phyloP scores from a whole-genome alignment of 768 basidiomycete genomes.

The Naganishia antarctica region DNA sequence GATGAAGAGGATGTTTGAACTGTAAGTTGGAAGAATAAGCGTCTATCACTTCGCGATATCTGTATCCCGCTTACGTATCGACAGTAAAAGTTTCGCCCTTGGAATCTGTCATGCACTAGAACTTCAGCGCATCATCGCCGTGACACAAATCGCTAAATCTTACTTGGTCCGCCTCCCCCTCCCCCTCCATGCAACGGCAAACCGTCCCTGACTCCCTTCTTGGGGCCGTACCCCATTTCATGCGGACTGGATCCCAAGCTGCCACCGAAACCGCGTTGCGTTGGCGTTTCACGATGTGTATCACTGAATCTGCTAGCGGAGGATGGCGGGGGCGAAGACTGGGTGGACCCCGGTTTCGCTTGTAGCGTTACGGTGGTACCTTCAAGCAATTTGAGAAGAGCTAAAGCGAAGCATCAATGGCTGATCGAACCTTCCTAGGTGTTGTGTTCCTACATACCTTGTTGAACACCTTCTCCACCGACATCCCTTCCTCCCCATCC shows the following conservation, averaged over 20 bases:
- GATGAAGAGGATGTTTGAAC: conserved; percentile 88
- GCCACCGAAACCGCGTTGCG: conserved; percentile 7
- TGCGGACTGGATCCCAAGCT: conserved; percentile 32
- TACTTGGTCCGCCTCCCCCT: conserved; percentile 30
- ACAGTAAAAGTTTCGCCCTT: conserved; percentile 48
- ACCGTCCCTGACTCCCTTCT: conserved; percentile 46
- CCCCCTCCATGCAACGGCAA: conserved; percentile 43
- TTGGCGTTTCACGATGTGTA: background rate
- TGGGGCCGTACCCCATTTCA: conserved; percentile 28
- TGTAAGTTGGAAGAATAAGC: conserved; percentile 56
- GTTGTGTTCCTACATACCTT: conserved; percentile 53
- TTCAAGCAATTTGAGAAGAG: conserved; percentile 84
- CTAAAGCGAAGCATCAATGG: conserved; percentile 1
- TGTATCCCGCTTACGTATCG: conserved; percentile 42
- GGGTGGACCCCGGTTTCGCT: conserved; percentile 47
- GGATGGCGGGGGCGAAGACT: background rate
- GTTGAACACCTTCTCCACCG: conserved; percentile 93
- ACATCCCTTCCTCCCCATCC: conserved; percentile 62
- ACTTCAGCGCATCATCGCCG: background rate
- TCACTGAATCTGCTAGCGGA: background rate
- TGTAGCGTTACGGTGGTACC: conserved; percentile 78
- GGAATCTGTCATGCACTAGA: conserved; percentile 26
- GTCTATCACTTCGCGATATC: too few species aligned
- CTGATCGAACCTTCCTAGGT: background rate
- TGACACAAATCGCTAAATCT: background rate